These are phyloP conservation scores for Myriosclerotinia duriaeana DNA, from an alignment of 2,329 filamentous ascomycete genomes.

Conservation along the genomic window DNA sequence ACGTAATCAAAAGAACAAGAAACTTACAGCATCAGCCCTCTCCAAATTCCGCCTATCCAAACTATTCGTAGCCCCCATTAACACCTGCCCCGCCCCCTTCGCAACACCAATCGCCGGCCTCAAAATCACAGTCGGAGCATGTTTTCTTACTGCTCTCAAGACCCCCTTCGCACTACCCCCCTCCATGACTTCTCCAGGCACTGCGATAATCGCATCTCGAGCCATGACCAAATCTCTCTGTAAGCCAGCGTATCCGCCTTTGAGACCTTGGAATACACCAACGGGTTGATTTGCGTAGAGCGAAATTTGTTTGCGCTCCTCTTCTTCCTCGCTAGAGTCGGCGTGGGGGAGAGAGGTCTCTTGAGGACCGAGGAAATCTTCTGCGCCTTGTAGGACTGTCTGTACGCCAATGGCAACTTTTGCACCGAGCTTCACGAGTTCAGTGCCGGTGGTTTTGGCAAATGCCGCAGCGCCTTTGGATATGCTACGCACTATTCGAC, in stretches of 20 bases:
- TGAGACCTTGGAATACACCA: conserved; percentile 80
- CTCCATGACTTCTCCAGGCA: conserved; percentile 88
- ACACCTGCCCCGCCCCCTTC: conserved; percentile 82
- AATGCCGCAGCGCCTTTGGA: conserved; percentile 89
- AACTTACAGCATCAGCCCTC: conserved; percentile 83
- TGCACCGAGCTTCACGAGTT: conserved; percentile 90
- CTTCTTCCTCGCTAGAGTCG: conserved; percentile 61
- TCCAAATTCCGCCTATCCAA: conserved; percentile 80
- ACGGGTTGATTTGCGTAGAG: conserved; percentile 93
- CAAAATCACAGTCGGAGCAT: conserved; percentile 90
- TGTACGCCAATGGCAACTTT: conserved; percentile 95
- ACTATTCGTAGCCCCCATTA: conserved; percentile 89
- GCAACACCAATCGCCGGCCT: conserved; percentile 86
- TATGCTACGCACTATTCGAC: conserved; percentile 85
- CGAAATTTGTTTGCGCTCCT: conserved; percentile 76
- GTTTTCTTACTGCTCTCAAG: conserved; percentile 72
- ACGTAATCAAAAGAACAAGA: conserved; percentile 35
- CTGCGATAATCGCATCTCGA: conserved; percentile 88
- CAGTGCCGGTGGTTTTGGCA: conserved; percentile 88
- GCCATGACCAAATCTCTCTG: conserved; percentile 85
- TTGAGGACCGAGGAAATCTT: conserved; percentile 65
- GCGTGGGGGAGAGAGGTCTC: conserved; percentile 41
- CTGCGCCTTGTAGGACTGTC: conserved; percentile 84
- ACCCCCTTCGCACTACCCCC: conserved; percentile 78
- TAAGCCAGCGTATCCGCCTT: conserved; percentile 78